Evolutionary conservation across 106 monocot species (phyloP), one percentile per base, ranked within the genome.

Genomic region (Apostasia ramifera): DNA sequence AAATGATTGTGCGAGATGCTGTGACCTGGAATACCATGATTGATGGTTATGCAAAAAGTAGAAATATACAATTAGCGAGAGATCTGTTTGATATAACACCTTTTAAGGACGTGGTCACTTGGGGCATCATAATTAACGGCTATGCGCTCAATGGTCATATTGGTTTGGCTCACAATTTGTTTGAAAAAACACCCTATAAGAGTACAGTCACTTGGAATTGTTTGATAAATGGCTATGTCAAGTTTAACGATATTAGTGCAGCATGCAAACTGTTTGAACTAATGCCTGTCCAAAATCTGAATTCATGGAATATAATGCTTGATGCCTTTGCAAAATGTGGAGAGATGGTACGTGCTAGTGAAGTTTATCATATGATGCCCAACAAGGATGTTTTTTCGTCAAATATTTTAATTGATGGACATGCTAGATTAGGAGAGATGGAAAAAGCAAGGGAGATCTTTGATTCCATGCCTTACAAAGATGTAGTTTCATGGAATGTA

Each of bases 401-500:
- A 58, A 74, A 74, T 13, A 74, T 66, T 66, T 47, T 66, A 10
- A 74, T 74, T 40, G 58, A 48, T 57, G 57, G 74, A 1, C 66
- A 74, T 59, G 55, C 49, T 50, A 74, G 66, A 41, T 40, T 49
- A 8, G 74, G 66, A 46, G 55, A 44, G 39, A 67, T 74, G 46
- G 53, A 66, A 40, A 41, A 40, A 58, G 55, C 74, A 59, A 57
- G 74, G 13, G 66, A 67, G 26, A 8, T 74, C 47, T 74, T 74
- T 67, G 66, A 74, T 51, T 47, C 66, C 2, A 74, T 74, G 66
- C 66, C 74, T 45, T 54, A 44, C 48, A 56, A 39, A 12, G 71
- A 60, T 60, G 54, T 83, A 8, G 68, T 83, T 40, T 83, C 83
- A 48, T 82, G 86, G 82, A 87, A 83, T 68, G 55, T 64, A 55